phyloP scores from a whole-genome alignment of 2,329 filamentous ascomycete genomes.

The Diaporthe helianthi region DNA sequence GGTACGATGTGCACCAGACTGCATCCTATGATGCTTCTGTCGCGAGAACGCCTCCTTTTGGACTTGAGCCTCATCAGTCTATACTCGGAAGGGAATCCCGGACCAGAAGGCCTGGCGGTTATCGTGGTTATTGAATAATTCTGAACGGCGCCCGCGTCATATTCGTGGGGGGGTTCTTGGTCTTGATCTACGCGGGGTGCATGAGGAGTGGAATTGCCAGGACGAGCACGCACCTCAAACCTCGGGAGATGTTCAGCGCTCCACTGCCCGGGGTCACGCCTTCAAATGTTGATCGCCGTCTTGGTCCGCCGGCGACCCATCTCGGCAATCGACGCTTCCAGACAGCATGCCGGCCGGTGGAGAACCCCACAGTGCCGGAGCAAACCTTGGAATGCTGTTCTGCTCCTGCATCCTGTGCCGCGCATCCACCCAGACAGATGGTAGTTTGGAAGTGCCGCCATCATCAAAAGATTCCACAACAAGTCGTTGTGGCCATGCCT shows the following conservation, averaged over 20 bases:
- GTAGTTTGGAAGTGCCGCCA: not conserved
- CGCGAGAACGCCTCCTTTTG: not conserved
- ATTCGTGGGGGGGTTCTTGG: conserved; percentile 13
- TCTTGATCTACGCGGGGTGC: conserved; percentile 20
- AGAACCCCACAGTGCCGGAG: not conserved
- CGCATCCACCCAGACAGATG: not conserved
- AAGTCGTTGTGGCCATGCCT: not conserved
- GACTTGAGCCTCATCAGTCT: conserved; percentile 14
- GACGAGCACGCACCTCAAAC: not conserved
- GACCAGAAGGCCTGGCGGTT: not conserved
- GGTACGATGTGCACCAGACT: conserved; percentile 15
- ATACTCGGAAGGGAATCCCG: conserved; percentile 1
- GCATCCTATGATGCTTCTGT: conserved; percentile 10
- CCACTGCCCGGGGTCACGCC: conserved; percentile 14
- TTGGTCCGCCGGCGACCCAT: conserved; percentile 16
- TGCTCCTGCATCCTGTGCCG: not conserved
- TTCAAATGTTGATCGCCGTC: conserved; percentile 16
- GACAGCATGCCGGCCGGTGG: not conserved
- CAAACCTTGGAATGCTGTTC: not conserved
- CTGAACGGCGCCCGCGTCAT: conserved; percentile 8
- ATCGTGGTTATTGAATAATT: conserved; percentile 1
- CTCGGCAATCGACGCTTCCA: conserved; percentile 4
- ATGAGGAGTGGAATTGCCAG: conserved; percentile 19
- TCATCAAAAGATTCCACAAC: not conserved
- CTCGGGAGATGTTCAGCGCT: not conserved